Conservation (phyloP, 1,139 yeast species). For the Sugiyamaella sp. region DNA sequence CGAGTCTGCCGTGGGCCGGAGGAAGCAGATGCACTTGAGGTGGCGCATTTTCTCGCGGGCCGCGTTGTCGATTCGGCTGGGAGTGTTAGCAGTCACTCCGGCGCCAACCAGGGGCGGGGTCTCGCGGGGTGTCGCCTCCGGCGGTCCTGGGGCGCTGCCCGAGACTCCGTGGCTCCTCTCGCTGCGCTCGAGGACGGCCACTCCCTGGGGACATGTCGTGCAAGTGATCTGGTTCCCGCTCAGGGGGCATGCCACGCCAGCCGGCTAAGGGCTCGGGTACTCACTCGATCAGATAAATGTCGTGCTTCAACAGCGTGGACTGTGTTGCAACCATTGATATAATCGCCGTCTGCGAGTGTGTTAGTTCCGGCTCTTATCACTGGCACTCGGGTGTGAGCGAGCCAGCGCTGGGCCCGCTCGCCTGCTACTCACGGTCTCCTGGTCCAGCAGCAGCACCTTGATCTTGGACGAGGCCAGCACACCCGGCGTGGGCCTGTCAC, state of each 20-base stretch:
- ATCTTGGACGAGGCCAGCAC: slow-evolving; percentile 48
- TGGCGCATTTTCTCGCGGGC: slow-evolving; percentile 77
- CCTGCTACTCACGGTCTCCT: slow-evolving; percentile 51
- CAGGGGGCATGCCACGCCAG: too few species aligned
- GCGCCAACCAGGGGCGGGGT: too few species aligned
- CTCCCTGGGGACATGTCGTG: too few species aligned
- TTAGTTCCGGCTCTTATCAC: too few species aligned
- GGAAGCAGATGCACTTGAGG: slow-evolving; percentile 76
- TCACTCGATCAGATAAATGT: slow-evolving; percentile 74
- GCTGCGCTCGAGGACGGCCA: not conserved
- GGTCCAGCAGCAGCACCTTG: slow-evolving; percentile 76
- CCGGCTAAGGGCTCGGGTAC: slow-evolving; percentile 16
- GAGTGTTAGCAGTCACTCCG: slow-evolving; percentile 10
- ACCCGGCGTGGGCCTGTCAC: slow-evolving; percentile 28
- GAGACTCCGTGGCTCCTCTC: not conserved
- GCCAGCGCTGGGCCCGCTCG: too few species aligned
- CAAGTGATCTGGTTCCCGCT: too few species aligned
- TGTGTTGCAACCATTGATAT: slow-evolving; percentile 89
- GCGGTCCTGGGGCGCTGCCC: slow-evolving; percentile 1
- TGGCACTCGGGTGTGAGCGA: too few species aligned
- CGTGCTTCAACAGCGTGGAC: slow-evolving; percentile 76
- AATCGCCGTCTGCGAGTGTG: slow-evolving; percentile 56
- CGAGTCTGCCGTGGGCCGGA: slow-evolving; percentile 72
- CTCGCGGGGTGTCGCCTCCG: not conserved
- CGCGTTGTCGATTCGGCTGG: slow-evolving; percentile 57